phyloP scores from a whole-genome alignment of 177 flowering plant species.

The Vitis hybrid region DNA sequence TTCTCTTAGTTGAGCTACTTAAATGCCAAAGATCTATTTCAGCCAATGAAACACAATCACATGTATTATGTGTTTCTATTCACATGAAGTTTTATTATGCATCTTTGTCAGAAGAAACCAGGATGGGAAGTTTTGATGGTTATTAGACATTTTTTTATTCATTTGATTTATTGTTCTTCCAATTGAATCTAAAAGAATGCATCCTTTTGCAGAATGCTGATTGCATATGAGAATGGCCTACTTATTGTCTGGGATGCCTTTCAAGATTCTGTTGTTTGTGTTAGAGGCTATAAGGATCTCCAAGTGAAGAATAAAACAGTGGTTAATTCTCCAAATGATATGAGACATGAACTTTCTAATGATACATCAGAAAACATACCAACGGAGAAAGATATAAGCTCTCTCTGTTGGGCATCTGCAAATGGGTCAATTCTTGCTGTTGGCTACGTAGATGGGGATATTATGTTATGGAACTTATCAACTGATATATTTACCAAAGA shows the following conservation, averaged over 20 bases:
- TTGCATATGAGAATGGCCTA: constrained; percentile 41
- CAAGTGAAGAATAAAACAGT: constrained; percentile 18
- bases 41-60: too few relatives aligned
- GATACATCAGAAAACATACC: constrained; percentile 16
- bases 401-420: constrained; percentile 39
- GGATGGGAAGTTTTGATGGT: not conserved
- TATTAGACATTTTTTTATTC: not conserved
- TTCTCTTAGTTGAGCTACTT: too few relatives aligned
- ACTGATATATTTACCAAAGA: constrained; percentile 17
- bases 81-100: not conserved
- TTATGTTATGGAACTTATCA: constrained; percentile 38
- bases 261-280: constrained; percentile 25
- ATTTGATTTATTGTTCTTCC: not conserved
- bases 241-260: constrained; percentile 43
- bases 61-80: not conserved
- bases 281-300: constrained; percentile 38
- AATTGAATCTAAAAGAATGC: not conserved
- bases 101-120: not conserved
- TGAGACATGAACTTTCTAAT: constrained; percentile 17
- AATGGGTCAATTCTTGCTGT: constrained; percentile 44
- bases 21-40: too few relatives aligned
- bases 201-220: constrained; percentile 30
- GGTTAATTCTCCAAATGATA: constrained; percentile 5
- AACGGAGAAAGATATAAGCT: constrained; percentile 37
- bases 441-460: constrained; percentile 51